A percentile compares a stretch with the other conserved stretches of the same genome.
These are phyloP conservation scores for Omphalotus guepiniiformis DNA, from an alignment of 768 basidiomycete genomes.

Conservation along the genomic window DNA sequence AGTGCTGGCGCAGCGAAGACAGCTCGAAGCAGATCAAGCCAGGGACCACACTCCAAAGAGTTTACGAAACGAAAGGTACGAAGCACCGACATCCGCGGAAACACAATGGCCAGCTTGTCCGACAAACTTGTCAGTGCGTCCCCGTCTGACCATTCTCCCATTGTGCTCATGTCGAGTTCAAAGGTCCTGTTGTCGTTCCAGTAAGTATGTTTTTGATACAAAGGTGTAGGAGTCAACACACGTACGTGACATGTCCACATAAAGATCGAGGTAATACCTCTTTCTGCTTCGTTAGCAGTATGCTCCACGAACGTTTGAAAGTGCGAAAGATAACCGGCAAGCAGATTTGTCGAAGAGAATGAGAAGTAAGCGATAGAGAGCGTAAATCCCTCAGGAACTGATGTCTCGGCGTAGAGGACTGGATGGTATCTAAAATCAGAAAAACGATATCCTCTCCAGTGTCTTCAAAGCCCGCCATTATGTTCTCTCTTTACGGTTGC, in stretches of 20 bases:
- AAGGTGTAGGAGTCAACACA: too few species aligned
- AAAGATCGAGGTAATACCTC: constrained; percentile 1
- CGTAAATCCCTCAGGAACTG: constrained; percentile 4
- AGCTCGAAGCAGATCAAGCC: constrained; percentile 2
- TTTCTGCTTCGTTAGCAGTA: neutral
- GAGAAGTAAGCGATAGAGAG: constrained; percentile 7
- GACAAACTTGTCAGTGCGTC: constrained; percentile 5
- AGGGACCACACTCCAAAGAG: constrained; percentile 5
- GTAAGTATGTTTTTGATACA: too few species aligned
- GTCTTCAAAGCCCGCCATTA: constrained; percentile 1
- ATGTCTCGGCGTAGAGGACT: constrained; percentile 1
- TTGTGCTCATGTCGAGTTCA: constrained; percentile 5
- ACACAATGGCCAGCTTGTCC: neutral
- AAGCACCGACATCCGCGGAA: neutral
- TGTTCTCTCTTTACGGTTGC: neutral
- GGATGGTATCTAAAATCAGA: constrained; percentile 3
- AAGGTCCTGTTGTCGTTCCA: neutral
- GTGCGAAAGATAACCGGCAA: constrained; percentile 2
- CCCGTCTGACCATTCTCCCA: neutral
- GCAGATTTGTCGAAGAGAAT: constrained; percentile 3
- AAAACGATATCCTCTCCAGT: constrained; percentile 6
- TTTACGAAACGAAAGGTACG: constrained; percentile 6
- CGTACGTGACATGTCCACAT: constrained; percentile 10
- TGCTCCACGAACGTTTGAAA: constrained; percentile 1
- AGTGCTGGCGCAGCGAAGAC: neutral